Evolutionary conservation across 2,329 filamentous ascomycete species (phyloP), one percentile per base, ranked within the genome.

Genomic region (Pseudonectria buxi): DNA sequence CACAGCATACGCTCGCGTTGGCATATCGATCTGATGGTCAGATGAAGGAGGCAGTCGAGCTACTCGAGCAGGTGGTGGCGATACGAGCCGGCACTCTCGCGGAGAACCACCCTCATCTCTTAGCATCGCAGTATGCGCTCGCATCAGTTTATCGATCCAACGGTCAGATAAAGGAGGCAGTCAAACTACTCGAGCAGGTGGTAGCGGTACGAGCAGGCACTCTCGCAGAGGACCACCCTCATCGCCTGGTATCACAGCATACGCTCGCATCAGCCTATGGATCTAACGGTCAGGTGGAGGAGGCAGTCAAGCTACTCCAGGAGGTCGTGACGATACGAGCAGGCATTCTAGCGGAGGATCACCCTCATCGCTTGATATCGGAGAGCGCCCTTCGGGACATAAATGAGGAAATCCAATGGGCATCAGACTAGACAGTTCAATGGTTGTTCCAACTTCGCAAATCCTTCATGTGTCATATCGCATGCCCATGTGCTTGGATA

Each of bases 1-100:
- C 43, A 24, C 35, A 43, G 12, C 33, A 41, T 13, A 24, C 27
- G 25, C 41, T 46, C 4, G 41, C 24, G 22, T 24, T 10, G 13
- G 34, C 30, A 10, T 40, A 42, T 14, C 3, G 33, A 26, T 29
- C 13, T 13, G 16, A 26, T n/a, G 33, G 33, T 3, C 38, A 35
- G 16, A 13, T 22, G 6, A 26, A 36, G 13, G 15, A 27, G 6
- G 36, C 36, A 10, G 24, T 40, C 6, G 15, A 28, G 9, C 28
- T 40, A 11, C 27, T 43, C 6, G 33, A 40, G 33, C 14, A 40
- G 6, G 5, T 39, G n/a, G n/a, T 29, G 11, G 12, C 29, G 6
- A 31, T 31, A 24, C 10, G 3, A 22, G 15, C 29, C 18, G 18
- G 18, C 5, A 22, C 18, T 5, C 18, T 22, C 5, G 39, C 24